phyloP scores from a whole-genome alignment of 2,329 filamentous ascomycete genomes.

The Fonsecaea nubica region DNA sequence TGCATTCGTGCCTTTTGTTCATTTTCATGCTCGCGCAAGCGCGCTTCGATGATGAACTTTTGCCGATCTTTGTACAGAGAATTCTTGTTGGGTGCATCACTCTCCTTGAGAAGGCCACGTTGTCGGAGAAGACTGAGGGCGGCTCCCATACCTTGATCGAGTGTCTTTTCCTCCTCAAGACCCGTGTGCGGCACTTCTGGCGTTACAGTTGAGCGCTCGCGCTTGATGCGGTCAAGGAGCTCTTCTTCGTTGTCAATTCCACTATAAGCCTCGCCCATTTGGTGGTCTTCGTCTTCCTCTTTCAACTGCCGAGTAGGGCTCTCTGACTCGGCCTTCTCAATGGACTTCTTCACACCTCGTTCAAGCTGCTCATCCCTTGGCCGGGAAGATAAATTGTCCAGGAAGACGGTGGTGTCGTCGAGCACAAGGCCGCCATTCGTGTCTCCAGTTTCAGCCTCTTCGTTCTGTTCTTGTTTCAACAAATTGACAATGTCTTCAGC shows the following conservation, averaged over 20 bases:
- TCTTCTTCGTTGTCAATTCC: slow-evolving; percentile 59
- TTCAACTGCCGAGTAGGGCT: slow-evolving; percentile 44
- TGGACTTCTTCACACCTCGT: slow-evolving; percentile 31
- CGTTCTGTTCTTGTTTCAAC: slow-evolving; percentile 68
- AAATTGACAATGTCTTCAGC: slow-evolving; percentile 88
- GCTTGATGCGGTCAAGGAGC: slow-evolving; percentile 57
- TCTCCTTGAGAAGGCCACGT: slow-evolving; percentile 76
- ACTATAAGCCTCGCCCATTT: slow-evolving; percentile 61
- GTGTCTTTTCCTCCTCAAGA: slow-evolving; percentile 81
- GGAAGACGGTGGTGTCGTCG: slow-evolving; percentile 93
- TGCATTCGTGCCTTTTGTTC: slow-evolving; percentile 80
- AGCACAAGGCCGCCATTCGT: slow-evolving; percentile 79
- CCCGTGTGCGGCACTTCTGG: slow-evolving; percentile 69
- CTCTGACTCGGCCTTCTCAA: slow-evolving; percentile 28
- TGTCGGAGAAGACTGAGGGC: slow-evolving; percentile 83
- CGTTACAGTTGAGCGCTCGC: slow-evolving; percentile 53
- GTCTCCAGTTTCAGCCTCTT: slow-evolving; percentile 53
- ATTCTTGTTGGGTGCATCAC: slow-evolving; percentile 68
- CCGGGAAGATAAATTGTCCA: slow-evolving; percentile 76
- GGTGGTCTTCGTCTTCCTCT: slow-evolving; percentile 57
- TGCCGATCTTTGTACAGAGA: slow-evolving; percentile 73
- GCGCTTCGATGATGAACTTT: slow-evolving; percentile 79
- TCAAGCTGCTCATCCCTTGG: slow-evolving; percentile 58
- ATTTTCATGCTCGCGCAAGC: slow-evolving; percentile 76
- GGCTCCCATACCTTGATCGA: slow-evolving; percentile 79